Conservation (phyloP, 345 rosid genomes). For the Eucalyptus erythrocorys region DNA sequence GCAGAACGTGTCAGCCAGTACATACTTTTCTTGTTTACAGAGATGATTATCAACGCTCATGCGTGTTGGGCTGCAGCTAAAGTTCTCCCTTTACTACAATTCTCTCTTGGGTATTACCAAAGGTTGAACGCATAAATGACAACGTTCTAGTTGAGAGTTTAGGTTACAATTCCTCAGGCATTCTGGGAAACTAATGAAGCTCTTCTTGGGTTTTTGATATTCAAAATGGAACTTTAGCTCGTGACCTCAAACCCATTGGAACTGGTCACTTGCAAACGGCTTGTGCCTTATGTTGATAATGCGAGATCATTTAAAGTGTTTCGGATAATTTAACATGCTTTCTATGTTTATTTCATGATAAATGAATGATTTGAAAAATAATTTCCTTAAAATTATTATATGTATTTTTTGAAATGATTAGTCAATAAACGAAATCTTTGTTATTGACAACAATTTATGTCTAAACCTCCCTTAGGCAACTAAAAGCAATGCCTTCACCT, state of each 20-base stretch:
- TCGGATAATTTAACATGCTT: not conserved
- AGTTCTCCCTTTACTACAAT: not conserved
- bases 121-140: not conserved
- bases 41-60: not conserved
- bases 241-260: not conserved
- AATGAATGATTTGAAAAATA: not conserved
- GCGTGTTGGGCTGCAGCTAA: not conserved
- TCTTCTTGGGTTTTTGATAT: not conserved
- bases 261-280: not conserved
- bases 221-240: not conserved
- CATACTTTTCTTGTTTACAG: not conserved
- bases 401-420: not conserved
- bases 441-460: not conserved
- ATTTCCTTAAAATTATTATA: not conserved
- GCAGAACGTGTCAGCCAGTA: not conserved
- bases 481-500: not conserved
- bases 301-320: not conserved
- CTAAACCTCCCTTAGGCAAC: not conserved
- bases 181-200: not conserved
- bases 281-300: not conserved
- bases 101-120: not conserved
- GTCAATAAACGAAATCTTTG: accelerated
- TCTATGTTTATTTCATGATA: not conserved
- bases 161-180: not conserved
- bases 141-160: not conserved